phyloP scores from a whole-genome alignment of 2,329 filamentous ascomycete species.

The Onygenales sp. region DNA sequence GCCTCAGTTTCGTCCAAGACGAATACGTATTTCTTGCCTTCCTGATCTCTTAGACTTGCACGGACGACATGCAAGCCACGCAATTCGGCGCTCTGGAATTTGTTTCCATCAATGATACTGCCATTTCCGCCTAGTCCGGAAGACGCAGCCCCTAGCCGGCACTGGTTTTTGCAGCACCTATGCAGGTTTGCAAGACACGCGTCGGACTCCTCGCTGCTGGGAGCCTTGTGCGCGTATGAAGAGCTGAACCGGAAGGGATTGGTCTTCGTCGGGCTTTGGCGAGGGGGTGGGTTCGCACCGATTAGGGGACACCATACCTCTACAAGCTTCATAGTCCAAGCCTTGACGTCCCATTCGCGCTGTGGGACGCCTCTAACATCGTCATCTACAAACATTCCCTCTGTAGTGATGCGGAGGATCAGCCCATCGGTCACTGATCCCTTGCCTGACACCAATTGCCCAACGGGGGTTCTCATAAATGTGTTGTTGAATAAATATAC shows the following conservation, averaged over 20 bases:
- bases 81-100: conserved; percentile 33
- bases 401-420: conserved; percentile 82
- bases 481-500: conserved; percentile 90
- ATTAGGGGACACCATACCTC: conserved; percentile 74
- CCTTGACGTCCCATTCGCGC: conserved; percentile 96
- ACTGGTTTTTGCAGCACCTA: conserved; percentile 55
- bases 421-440: conserved; percentile 84
- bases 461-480: conserved; percentile 80
- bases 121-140: conserved; percentile 24
- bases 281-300: conserved; percentile 32
- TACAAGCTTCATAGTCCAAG: conserved; percentile 88
- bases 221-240: conserved; percentile 41
- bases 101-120: conserved; percentile 14
- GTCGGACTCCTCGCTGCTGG: conserved; percentile 58
- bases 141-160: conserved; percentile 38
- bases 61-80: conserved; percentile 47
- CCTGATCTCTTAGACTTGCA: conserved; percentile 48
- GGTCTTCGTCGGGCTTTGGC: conserved; percentile 17
- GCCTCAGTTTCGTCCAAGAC: conserved; percentile 49
- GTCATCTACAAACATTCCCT: conserved; percentile 95
- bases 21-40: conserved; percentile 54
- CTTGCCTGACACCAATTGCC: conserved; percentile 75
- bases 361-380: conserved; percentile 86
- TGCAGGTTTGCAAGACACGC: conserved; percentile 54
- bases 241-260: conserved; percentile 33